A percentile compares a stretch with the other conserved stretches of the same genome.
phyloP scores from a whole-genome alignment of 2,329 filamentous ascomycete genomes.

The Diaporthe sp. region DNA sequence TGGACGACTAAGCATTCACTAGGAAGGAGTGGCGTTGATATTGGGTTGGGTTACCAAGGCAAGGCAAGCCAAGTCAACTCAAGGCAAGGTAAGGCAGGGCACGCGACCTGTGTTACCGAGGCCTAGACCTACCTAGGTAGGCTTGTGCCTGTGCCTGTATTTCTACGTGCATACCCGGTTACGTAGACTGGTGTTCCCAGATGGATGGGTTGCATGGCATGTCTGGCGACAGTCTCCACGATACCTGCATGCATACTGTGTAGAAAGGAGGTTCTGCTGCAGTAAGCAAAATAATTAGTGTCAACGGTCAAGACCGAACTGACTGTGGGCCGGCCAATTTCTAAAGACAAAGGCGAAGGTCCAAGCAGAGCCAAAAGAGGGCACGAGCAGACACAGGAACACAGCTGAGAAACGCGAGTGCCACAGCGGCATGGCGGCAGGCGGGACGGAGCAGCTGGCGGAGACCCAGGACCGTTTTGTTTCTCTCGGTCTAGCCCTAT shows the following conservation, averaged over 20 bases:
- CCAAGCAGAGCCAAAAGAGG: constrained; percentile 1
- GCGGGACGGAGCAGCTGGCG: background rate
- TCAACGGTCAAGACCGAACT: constrained; percentile 7
- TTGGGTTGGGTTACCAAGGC: background rate
- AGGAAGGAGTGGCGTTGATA: constrained; percentile 10
- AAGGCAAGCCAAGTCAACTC: background rate
- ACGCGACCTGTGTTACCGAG: constrained; percentile 23
- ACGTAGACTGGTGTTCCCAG: background rate
- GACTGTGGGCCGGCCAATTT: constrained; percentile 12
- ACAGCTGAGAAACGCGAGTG: background rate
- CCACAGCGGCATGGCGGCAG: background rate
- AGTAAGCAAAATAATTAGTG: background rate
- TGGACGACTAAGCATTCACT: constrained; percentile 22
- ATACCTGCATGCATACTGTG: background rate
- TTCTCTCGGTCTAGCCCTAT: background rate
- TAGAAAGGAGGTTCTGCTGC: background rate
- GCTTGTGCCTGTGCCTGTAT: background rate
- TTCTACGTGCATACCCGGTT: background rate
- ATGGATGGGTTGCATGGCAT: background rate
- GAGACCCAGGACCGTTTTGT: constrained; percentile 12
- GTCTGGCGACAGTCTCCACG: background rate
- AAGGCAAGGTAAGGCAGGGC: background rate
- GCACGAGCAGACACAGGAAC: background rate
- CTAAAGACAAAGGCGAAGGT: background rate
- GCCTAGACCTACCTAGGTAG: background rate